These are phyloP conservation scores for Prunus mume DNA, from an alignment of 306 rosid genomes.

Conservation along the genomic window DNA sequence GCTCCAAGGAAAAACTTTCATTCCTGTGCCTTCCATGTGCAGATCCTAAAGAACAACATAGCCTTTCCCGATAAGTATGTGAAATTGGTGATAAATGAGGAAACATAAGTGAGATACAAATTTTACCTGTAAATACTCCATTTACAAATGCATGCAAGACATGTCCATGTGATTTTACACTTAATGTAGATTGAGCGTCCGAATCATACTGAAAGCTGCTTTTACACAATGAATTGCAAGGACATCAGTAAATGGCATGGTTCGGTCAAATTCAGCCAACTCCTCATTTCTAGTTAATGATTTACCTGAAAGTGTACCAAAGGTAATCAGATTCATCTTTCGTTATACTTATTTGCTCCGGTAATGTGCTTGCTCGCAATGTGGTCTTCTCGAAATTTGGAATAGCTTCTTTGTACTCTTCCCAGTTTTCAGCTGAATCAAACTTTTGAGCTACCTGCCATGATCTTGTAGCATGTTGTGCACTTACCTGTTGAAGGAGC, in stretches of 20 bases:
- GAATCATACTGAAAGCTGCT: constrained; percentile 34
- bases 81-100: neutral
- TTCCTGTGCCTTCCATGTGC: constrained; percentile 54
- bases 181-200: constrained; percentile 33
- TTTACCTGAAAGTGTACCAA: constrained; percentile 49
- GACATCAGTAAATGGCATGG: neutral
- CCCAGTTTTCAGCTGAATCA: constrained; percentile 23
- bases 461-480: constrained; percentile 31
- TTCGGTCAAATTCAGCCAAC: neutral
- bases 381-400: constrained; percentile 28
- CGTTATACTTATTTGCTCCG: constrained; percentile 32
- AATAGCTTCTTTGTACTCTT: constrained; percentile 30
- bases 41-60: constrained; percentile 50
- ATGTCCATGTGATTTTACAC: constrained; percentile 57
- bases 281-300: neutral
- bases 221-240: neutral
- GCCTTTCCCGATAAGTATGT: neutral
- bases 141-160: constrained; percentile 66
- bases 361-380: constrained; percentile 15
- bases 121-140: constrained; percentile 58
- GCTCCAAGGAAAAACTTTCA: constrained; percentile 35
- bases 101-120: neutral
- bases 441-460: constrained; percentile 22
- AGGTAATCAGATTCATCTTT: constrained; percentile 43
- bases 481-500: constrained; percentile 31